Percentiles rank a stretch among this genome's conserved stretches.
Conservation (phyloP, 2,329 filamentous ascomycete genomes). For the Calonectria hongkongensis region DNA sequence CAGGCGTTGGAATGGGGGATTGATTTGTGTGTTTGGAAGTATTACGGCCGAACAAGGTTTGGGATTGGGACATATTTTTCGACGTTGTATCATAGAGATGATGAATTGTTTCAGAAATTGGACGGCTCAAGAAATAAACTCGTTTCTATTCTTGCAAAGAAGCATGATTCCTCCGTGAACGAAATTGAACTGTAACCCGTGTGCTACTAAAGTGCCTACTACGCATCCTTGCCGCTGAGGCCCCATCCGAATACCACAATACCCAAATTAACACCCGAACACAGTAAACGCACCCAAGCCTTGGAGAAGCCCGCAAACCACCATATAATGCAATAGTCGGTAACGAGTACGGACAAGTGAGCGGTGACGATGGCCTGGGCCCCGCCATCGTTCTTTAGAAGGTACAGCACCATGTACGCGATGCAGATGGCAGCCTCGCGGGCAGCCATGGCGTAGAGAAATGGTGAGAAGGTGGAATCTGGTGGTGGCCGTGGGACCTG, state of each 20-base stretch:
- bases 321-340: slow-evolving; percentile 15
- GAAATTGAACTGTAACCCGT: not conserved
- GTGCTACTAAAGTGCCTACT: not conserved
- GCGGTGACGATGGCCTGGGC: not conserved
- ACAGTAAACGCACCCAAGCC: slow-evolving; percentile 11
- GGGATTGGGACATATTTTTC: slow-evolving; percentile 6
- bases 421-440: slow-evolving; percentile 17
- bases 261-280: not conserved
- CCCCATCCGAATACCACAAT: not conserved
- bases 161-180: not conserved
- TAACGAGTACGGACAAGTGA: not conserved
- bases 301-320: not conserved
- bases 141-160: not conserved
- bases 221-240: not conserved
- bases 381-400: not conserved
- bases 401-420: slow-evolving; percentile 6
- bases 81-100: slow-evolving; percentile 28
- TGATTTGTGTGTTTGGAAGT: slow-evolving; percentile 17
- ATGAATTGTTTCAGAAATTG: slow-evolving; percentile 22
- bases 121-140: not conserved
- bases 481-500: not conserved
- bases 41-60: not conserved
- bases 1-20: slow-evolving; percentile 22
- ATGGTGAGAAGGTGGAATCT: not conserved
- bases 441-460: slow-evolving; percentile 20